phyloP scores from a whole-genome alignment of 2,329 filamentous ascomycete genomes.

The Tolypocladium amazonense region DNA sequence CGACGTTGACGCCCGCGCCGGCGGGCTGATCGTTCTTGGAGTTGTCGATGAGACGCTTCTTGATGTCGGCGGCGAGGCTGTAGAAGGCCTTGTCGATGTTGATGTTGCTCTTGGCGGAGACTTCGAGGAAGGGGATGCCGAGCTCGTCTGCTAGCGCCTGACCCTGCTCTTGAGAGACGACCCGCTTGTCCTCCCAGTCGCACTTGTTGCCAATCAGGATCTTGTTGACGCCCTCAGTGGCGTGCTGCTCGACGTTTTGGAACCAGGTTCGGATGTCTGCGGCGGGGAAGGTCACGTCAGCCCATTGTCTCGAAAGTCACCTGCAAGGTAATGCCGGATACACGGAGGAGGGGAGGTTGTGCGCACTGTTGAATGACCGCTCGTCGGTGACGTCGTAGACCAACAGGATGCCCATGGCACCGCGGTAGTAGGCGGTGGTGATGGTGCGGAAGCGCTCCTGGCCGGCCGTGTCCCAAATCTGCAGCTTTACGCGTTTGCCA shows the following conservation, averaged over 20 bases:
- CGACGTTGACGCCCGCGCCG: constrained; percentile 56
- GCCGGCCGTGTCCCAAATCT: constrained; percentile 98
- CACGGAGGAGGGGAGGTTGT: neutral
- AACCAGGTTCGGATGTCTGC: constrained; percentile 99
- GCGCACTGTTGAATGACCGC: constrained; percentile 85
- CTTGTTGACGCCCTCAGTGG: constrained; percentile 98
- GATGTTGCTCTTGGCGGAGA: constrained; percentile 98
- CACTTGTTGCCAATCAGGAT: constrained; percentile 99
- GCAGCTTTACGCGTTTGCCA: constrained; percentile 96
- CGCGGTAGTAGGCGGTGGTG: constrained; percentile 96
- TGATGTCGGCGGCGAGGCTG: constrained; percentile 89
- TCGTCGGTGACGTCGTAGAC: constrained; percentile 98
- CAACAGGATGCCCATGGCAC: constrained; percentile 94
- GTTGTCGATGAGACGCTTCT: constrained; percentile 94
- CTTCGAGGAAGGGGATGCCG: constrained; percentile 95
- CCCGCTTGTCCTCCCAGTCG: constrained; percentile 99
- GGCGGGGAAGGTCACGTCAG: neutral
- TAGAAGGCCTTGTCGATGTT: constrained; percentile 99
- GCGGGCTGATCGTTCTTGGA: constrained; percentile 61
- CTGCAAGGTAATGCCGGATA: neutral
- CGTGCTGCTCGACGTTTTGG: constrained; percentile 96
- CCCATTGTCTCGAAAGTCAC: neutral
- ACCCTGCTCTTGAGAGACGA: constrained; percentile 84
- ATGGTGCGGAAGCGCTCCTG: constrained; percentile 98
- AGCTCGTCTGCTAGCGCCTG: constrained; percentile 92